Evolutionary conservation across 2,329 filamentous ascomycete species (phyloP).

Genomic region (Trichoderma polysporum): DNA sequence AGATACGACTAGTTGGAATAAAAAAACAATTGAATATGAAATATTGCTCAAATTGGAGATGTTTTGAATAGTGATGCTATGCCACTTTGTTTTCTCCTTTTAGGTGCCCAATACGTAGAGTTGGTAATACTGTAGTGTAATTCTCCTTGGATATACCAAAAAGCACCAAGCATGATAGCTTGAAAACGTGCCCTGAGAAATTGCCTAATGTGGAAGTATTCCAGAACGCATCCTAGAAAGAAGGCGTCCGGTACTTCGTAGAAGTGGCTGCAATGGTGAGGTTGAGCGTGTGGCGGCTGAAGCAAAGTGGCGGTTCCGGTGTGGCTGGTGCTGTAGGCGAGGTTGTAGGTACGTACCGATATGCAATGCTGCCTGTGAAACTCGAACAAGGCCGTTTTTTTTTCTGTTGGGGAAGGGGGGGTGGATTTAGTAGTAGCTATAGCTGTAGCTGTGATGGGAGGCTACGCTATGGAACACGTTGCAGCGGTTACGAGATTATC

Average conservation of each 20-base stretch:
- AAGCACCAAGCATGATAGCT: too few species aligned
- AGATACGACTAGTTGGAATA: slow-evolving; percentile 2
- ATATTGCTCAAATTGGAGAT: not conserved
- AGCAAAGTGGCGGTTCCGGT: not conserved
- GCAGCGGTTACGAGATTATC: too few species aligned
- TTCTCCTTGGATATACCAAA: too few species aligned
- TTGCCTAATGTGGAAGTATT: not conserved
- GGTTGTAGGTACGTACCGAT: not conserved
- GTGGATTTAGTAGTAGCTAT: not conserved
- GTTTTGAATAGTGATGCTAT: not conserved
- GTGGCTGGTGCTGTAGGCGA: not conserved
- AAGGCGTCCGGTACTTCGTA: not conserved
- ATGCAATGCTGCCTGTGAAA: not conserved
- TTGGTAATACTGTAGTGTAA: too few species aligned
- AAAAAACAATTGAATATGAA: not conserved
- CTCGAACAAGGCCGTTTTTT: not conserved
- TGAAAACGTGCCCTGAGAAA: not conserved
- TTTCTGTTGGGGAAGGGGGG: slow-evolving; percentile 18
- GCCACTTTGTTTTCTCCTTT: not conserved
- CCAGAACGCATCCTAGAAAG: not conserved
- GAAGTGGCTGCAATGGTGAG: not conserved
- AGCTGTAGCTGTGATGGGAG: not conserved
- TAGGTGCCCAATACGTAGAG: too few species aligned
- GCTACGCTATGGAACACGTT: too few species aligned
- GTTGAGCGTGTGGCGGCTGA: too few species aligned